These are phyloP conservation scores for Aspergillus persii DNA, from an alignment of 2,329 filamentous ascomycete species.

Conservation along the genomic window DNA sequence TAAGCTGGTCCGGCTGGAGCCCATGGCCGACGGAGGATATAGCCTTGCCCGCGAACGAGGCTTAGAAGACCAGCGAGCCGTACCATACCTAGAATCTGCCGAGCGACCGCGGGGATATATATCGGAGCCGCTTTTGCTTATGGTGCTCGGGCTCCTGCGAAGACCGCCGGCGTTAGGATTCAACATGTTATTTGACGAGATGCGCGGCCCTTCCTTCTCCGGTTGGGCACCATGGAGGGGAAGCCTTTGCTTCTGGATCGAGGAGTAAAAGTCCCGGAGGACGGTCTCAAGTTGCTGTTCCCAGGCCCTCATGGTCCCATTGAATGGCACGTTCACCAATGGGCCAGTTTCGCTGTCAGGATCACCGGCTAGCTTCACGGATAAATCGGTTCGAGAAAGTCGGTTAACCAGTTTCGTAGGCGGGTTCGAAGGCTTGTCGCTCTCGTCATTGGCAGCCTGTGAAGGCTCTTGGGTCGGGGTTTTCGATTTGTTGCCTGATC, in stretches of 20 bases:
- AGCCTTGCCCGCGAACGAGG: constrained; percentile 76
- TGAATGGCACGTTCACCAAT: constrained; percentile 73
- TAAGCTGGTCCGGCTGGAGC: constrained; percentile 88
- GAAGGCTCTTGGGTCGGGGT: constrained; percentile 43
- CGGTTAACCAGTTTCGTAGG: constrained; percentile 26
- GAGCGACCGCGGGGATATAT: constrained; percentile 67
- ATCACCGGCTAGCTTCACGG: constrained; percentile 29
- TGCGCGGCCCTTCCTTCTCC: constrained; percentile 37
- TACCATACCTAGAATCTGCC: constrained; percentile 60
- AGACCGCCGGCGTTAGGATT: constrained; percentile 67
- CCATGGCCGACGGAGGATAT: constrained; percentile 75
- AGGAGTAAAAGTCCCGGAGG: constrained; percentile 85
- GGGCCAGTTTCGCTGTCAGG: constrained; percentile 53
- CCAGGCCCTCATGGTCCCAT: constrained; percentile 75
- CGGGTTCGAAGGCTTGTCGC: constrained; percentile 16
- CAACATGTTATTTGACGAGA: constrained; percentile 61
- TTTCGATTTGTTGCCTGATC: constrained; percentile 26
- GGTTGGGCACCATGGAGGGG: constrained; percentile 74
- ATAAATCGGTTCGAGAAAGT: constrained; percentile 26
- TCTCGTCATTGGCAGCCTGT: constrained; percentile 12
- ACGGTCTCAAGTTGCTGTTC: constrained; percentile 86
- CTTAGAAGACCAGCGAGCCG: constrained; percentile 78
- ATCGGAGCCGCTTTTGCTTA: constrained; percentile 92
- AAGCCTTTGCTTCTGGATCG: constrained; percentile 81
- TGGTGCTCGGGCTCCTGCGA: constrained; percentile 81